A percentile compares a stretch with the other conserved stretches of the same genome.
Conservation (phyloP, 75 land plant genomes). For the Sequoia sempervirens region DNA sequence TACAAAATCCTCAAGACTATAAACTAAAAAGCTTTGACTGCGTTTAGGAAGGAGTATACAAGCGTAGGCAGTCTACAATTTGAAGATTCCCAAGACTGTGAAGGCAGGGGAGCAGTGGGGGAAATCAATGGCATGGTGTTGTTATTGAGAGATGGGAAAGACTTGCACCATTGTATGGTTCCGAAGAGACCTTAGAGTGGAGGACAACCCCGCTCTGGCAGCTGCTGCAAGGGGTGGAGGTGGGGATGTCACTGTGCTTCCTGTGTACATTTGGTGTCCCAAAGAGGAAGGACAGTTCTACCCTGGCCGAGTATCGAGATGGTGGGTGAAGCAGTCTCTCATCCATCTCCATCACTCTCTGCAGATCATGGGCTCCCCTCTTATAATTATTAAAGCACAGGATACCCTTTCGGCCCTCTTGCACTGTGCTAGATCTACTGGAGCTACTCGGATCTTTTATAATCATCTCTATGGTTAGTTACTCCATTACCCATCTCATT, state of each 20-base stretch:
- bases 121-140: not conserved
- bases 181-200: slow-evolving; percentile 81
- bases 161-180: slow-evolving; percentile 72
- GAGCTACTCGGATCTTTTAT: slow-evolving; percentile 64
- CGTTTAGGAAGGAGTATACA: no score
- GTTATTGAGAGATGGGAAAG: not conserved
- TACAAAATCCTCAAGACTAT: no score
- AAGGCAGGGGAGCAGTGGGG: not conserved
- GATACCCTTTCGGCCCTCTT: slow-evolving; percentile 55
- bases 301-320: slow-evolving; percentile 82
- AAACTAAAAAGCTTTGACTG: no score
- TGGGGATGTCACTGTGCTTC: slow-evolving; percentile 44
- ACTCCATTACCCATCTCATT: not conserved
- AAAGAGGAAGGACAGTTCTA: slow-evolving; percentile 76
- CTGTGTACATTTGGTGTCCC: slow-evolving; percentile 81
- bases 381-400: slow-evolving; percentile 43
- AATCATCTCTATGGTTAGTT: slow-evolving; percentile 84
- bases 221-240: slow-evolving; percentile 56
- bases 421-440: slow-evolving; percentile 37
- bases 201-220: slow-evolving; percentile 80
- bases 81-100: not conserved
- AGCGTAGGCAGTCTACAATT: no score
- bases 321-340: slow-evolving; percentile 91
- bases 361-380: slow-evolving; percentile 56
- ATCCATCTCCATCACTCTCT: slow-evolving; percentile 54